Conservation (phyloP, 257 asterid genomes). For the Solanum lycopersicoides region DNA sequence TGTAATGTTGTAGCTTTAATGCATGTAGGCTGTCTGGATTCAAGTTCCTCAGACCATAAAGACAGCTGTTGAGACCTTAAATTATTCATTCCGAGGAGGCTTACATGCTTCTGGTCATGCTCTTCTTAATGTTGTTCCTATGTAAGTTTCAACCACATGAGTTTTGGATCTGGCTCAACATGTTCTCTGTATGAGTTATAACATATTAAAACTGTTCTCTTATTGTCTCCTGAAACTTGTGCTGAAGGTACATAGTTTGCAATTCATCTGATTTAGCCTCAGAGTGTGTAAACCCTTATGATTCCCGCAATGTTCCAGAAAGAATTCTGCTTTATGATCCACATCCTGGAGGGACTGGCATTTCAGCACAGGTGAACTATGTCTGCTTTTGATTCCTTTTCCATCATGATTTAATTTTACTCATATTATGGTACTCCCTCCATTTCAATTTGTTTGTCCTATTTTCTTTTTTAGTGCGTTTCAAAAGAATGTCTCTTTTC, state of each 20-base stretch:
- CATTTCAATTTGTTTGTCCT: neutral
- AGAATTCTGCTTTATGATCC: conserved; percentile 94
- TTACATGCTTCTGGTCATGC: conserved; percentile 97
- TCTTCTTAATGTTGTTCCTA: conserved; percentile 73
- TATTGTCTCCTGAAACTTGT: conserved; percentile 12
- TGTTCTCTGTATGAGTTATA: neutral
- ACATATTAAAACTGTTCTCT: neutral
- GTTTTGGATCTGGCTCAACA: neutral
- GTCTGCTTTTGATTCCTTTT: neutral
- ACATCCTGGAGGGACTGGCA: conserved; percentile 95
- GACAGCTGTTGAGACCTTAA: conserved; percentile 40
- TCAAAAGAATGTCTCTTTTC: neutral
- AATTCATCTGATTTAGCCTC: conserved; percentile 83
- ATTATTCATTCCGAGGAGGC: conserved; percentile 71
- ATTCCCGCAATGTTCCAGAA: conserved; percentile 64
- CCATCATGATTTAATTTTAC: neutral
- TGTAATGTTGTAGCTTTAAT: neutral
- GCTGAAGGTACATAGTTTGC: conserved; percentile 69
- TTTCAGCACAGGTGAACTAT: conserved; percentile 66
- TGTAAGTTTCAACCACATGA: conserved; percentile 44
- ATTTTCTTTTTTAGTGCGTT: neutral
- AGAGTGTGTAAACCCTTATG: conserved; percentile 86
- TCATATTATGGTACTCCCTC: neutral
- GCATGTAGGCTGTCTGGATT: conserved; percentile 86
- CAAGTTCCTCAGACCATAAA: conserved; percentile 77